A percentile compares a stretch with the other conserved stretches of the same genome.
Evolutionary conservation across 345 rosid genomes (phyloP).

Genomic region (Eucalyptus curtisii): DNA sequence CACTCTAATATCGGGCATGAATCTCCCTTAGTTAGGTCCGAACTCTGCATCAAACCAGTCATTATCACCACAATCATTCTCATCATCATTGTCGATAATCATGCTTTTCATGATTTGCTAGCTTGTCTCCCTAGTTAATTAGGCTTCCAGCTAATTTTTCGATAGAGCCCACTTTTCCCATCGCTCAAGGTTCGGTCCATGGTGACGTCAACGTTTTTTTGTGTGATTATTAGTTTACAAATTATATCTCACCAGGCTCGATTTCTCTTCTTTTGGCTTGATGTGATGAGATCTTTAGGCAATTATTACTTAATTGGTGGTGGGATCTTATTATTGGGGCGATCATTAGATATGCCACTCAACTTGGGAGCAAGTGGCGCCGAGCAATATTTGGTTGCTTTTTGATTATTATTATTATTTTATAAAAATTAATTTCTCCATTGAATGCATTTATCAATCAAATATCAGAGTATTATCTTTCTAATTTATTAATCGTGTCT

Average conservation of each 20-base stretch:
- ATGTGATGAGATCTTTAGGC: background rate
- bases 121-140: background rate
- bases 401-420: background rate
- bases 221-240: background rate
- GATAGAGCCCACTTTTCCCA: background rate
- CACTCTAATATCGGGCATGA: background rate
- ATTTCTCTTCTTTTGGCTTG: background rate
- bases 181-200: background rate
- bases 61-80: background rate
- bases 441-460: background rate
- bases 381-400: background rate
- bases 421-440: background rate
- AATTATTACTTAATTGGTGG: background rate
- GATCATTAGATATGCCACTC: background rate
- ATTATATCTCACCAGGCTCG: background rate
- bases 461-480: background rate
- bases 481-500: background rate
- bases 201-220: background rate
- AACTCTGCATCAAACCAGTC: background rate
- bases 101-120: background rate
- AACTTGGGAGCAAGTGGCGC: background rate
- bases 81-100: background rate
- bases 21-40: background rate
- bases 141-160: background rate
- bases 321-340: background rate